Evolutionary conservation across 192 early-diverging fungal genomes (phyloP).

Genomic region (Chytriomyces sp.): DNA sequence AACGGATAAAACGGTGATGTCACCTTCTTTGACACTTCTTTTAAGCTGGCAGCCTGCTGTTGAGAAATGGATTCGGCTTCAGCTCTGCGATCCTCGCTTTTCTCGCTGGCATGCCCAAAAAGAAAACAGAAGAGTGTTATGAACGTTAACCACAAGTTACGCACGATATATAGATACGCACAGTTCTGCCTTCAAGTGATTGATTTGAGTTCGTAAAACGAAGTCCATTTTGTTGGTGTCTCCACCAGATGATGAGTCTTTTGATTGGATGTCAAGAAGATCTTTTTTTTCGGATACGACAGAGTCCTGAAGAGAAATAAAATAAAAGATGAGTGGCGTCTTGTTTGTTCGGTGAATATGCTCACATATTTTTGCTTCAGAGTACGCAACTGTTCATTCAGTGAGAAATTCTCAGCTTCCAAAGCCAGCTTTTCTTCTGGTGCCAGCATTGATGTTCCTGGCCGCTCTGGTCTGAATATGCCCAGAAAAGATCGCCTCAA

Average conservation of each 20-base stretch:
- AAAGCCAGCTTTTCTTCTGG: constrained; percentile 31
- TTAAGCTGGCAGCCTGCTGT: constrained; percentile 64
- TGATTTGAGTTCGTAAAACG: constrained; percentile 83
- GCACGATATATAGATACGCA: constrained; percentile 43
- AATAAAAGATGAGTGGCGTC: neutral
- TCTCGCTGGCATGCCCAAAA: constrained; percentile 59
- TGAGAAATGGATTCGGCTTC: constrained; percentile 69
- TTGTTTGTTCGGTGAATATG: neutral
- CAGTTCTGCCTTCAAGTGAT: constrained; percentile 82
- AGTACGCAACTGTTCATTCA: constrained; percentile 32
- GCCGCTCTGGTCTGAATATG: neutral
- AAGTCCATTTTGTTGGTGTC: constrained; percentile 61
- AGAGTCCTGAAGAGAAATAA: constrained; percentile 66
- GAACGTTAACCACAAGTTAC: neutral
- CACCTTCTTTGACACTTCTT: constrained; percentile 65
- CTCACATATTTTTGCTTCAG: constrained; percentile 43
- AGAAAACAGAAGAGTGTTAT: constrained; percentile 26
- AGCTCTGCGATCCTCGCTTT: constrained; percentile 75
- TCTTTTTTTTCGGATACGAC: constrained; percentile 74
- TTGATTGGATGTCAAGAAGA: constrained; percentile 30
- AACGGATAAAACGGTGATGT: neutral
- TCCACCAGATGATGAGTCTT: neutral
- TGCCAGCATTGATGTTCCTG: neutral
- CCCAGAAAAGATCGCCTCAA: too few relatives aligned
- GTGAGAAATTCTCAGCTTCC: constrained; percentile 30